phyloP scores from a whole-genome alignment of 2,329 filamentous ascomycete species.

The Passalora sequoiae region DNA sequence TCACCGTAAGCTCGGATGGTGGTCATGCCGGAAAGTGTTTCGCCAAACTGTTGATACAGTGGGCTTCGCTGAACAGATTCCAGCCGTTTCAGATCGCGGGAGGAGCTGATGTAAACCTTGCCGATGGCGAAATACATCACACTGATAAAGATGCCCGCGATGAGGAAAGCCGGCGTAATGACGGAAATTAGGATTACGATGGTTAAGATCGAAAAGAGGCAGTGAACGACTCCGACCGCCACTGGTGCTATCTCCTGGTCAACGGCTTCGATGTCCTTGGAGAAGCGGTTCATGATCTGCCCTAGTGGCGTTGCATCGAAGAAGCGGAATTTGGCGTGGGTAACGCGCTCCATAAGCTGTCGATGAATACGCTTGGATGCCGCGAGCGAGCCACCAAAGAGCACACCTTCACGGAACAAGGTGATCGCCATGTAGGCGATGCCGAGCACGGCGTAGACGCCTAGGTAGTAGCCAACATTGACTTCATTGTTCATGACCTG shows the following conservation, averaged over 20 bases:
- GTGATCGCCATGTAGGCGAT: conserved; percentile 73
- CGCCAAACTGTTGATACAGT: conserved; percentile 95
- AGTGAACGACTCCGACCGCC: conserved; percentile 70
- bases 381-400: conserved; percentile 86
- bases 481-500: conserved; percentile 43
- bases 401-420: conserved; percentile 73
- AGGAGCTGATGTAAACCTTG: conserved; percentile 82
- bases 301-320: conserved; percentile 95
- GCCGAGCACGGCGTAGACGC: conserved; percentile 75
- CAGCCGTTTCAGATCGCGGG: conserved; percentile 89
- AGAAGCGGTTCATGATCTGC: conserved; percentile 97
- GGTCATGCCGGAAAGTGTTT: conserved; percentile 89
- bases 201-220: conserved; percentile 66
- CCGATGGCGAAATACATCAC: conserved; percentile 77
- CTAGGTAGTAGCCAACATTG: conserved; percentile 76
- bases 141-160: conserved; percentile 80
- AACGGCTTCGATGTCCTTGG: conserved; percentile 90
- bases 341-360: conserved; percentile 69
- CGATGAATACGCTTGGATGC: conserved; percentile 83
- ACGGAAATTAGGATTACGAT: conserved; percentile 81
- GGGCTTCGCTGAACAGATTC: conserved; percentile 93
- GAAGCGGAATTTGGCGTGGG: conserved; percentile 91
- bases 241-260: conserved; percentile 94
- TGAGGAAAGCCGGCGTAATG: conserved; percentile 85
- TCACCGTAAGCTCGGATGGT: conserved; percentile 96